Percentiles rank a stretch among this genome's conserved stretches.
These are phyloP conservation scores for Cronartium ribicola DNA, from an alignment of 1,284 basidiomycete species.

Conservation along the genomic window DNA sequence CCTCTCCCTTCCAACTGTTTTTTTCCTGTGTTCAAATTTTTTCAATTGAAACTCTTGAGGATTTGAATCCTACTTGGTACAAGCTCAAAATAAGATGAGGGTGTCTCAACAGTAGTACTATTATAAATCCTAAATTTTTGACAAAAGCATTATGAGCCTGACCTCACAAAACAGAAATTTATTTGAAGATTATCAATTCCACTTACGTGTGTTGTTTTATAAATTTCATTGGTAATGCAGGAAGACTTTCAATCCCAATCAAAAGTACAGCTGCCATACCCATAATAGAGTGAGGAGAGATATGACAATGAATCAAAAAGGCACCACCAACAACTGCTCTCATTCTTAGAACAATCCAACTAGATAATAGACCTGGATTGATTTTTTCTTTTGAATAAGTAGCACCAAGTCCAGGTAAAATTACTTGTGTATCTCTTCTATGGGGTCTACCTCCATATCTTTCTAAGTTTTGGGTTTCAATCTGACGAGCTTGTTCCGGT, in stretches of 20 bases:
- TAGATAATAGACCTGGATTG: not conserved
- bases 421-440: constrained; percentile 2
- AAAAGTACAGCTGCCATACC: constrained; percentile 11
- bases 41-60: not conserved
- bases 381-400: not conserved
- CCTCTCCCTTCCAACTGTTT: not conserved
- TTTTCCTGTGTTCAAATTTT: not conserved
- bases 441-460: not conserved
- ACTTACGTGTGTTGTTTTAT: not conserved
- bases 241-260: constrained; percentile 1
- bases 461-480: not conserved
- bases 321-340: not conserved
- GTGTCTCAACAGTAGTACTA: not conserved
- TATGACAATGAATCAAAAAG: constrained; percentile 14
- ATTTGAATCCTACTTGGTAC: not conserved
- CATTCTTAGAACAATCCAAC: constrained; percentile 4
- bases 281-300: constrained; percentile 1
- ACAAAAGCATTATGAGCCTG: not conserved
- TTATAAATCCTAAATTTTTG: constrained; percentile 1
- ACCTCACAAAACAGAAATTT: not conserved
- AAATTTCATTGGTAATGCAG: constrained; percentile 1
- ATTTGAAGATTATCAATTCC: not conserved
- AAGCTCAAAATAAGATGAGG: not conserved
- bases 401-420: not conserved
- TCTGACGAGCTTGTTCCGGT: not conserved